phyloP scores from a whole-genome alignment of 768 basidiomycete genomes.

The Lentinula edodes region DNA sequence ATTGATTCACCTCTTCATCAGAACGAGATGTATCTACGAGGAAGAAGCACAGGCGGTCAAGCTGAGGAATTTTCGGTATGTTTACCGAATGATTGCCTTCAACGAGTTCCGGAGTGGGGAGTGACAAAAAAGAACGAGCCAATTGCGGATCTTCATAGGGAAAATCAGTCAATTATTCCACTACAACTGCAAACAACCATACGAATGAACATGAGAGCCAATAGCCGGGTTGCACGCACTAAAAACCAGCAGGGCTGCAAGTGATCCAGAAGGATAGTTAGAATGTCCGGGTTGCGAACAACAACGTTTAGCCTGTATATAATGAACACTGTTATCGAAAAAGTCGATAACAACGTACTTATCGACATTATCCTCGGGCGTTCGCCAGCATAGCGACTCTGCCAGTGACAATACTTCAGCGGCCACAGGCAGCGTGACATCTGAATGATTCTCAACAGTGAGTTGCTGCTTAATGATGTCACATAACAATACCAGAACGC shows the following conservation, averaged over 20 bases:
- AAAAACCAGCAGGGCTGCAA: constrained; percentile 51
- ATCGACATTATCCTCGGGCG: constrained; percentile 35
- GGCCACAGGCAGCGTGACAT: constrained; percentile 28
- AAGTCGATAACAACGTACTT: constrained; percentile 21
- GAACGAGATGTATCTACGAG: constrained; percentile 37
- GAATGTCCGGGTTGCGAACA: constrained; percentile 30
- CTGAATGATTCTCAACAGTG: constrained; percentile 22
- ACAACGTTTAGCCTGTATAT: constrained; percentile 32
- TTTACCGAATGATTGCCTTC: constrained; percentile 12
- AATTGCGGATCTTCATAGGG: constrained; percentile 33
- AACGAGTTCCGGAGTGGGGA: constrained; percentile 19
- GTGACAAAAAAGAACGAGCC: constrained; percentile 36
- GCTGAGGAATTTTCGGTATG: constrained; percentile 28
- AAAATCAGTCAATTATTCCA: constrained; percentile 6
- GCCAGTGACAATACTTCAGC: constrained; percentile 41
- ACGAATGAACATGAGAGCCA: constrained; percentile 54
- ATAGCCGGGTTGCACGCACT: constrained; percentile 38
- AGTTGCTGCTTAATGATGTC: constrained; percentile 37
- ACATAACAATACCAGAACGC: constrained; percentile 34
- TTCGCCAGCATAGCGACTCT: constrained; percentile 47
- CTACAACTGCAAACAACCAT: constrained; percentile 17
- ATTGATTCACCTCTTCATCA: constrained; percentile 34
- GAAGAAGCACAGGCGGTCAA: constrained; percentile 44
- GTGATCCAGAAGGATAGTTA: constrained; percentile 43
- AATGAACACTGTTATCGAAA: neutral